Evolutionary conservation across 805 yeast genomes (phyloP), one percentile per base, ranked within the genome.

Genomic region (Saccharomycopsis sp.): DNA sequence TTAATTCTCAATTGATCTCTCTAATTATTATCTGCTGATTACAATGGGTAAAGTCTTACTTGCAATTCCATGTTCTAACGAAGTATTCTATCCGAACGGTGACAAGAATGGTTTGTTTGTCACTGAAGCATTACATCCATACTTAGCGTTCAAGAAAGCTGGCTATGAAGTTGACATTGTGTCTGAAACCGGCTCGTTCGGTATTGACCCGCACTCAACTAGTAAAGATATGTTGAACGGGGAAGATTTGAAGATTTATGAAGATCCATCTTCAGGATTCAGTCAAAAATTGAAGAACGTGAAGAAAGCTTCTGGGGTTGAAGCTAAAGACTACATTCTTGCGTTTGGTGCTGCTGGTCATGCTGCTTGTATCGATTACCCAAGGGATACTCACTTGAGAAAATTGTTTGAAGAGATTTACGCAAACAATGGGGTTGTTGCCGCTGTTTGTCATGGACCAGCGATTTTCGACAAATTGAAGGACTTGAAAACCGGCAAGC

Each of bases 381-480:
- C 80, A 37, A 63, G 57, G 2, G 81, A 81, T 13, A 59, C 56
- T 4, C 66, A 56, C 14, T 60, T 79, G 43, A 76, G 71, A 44
- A 50, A 56, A 20, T 46, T 74, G 35, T 80, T 77, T 17, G 59
- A 64, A 23, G 60, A 63, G 19, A 69, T 78, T 40, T 75, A 71
- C 56, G 62, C 60, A 26, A 59, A 69, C 17, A 75, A 73, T 32
- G 84, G 83, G 40, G 70, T 77, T 32, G 70, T 79, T 20, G 60
- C 77, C 35, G 82, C 85, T 13, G 85, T 79, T 6, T 79, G 86
- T 59, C 85, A 79, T 53, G 86, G 83, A 5, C 81, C 82, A n/a
- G 68, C 70, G 19, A 67, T 79, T 50, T 73, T 79, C 48, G 72
- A 67, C n/a, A 65, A 66, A 36, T 56, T 79, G 51, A 62, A 56